Evolutionary conservation across 441 rosid genomes (phyloP).

Genomic region (Aleurites moluccanus): DNA sequence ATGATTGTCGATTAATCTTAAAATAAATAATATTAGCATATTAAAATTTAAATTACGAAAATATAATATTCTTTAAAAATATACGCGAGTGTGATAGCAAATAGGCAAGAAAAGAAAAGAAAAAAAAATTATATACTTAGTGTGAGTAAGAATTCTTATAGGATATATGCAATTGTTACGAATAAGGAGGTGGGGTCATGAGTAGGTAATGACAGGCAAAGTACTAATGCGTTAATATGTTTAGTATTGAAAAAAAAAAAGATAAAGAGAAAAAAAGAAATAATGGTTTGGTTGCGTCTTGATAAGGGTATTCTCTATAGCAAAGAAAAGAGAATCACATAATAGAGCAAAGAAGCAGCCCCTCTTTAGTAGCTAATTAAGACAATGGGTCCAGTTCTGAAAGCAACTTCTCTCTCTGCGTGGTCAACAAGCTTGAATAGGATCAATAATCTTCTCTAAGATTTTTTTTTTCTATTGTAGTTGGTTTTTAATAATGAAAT

Average conservation of each 20-base stretch:
- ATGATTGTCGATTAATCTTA: no score
- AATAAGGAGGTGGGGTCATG: no score
- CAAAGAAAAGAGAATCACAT: conserved; percentile 15
- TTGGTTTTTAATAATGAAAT: background rate
- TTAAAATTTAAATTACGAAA: no score
- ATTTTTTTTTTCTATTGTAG: background rate
- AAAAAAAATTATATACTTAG: no score
- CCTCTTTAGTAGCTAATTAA: no score
- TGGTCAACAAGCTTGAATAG: conserved; percentile 31
- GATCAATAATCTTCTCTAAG: conserved; percentile 3
- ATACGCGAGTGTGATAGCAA: background rate
- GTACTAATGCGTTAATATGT: background rate
- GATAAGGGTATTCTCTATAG: conserved; percentile 8
- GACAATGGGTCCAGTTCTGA: conserved; percentile 28
- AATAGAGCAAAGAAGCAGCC: no score
- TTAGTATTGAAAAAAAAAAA: background rate
- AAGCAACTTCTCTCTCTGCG: conserved; percentile 23
- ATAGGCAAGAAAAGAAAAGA: no score
- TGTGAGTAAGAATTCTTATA: no score
- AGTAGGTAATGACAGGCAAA: conserved; percentile 17
- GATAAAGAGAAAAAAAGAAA: background rate
- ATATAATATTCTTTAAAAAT: no score
- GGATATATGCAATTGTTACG: background rate
- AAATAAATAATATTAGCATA: no score
- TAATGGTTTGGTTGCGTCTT: conserved; percentile 27